Conservation (phyloP, 23 red algal species). For the Rhodosorus marinus region DNA sequence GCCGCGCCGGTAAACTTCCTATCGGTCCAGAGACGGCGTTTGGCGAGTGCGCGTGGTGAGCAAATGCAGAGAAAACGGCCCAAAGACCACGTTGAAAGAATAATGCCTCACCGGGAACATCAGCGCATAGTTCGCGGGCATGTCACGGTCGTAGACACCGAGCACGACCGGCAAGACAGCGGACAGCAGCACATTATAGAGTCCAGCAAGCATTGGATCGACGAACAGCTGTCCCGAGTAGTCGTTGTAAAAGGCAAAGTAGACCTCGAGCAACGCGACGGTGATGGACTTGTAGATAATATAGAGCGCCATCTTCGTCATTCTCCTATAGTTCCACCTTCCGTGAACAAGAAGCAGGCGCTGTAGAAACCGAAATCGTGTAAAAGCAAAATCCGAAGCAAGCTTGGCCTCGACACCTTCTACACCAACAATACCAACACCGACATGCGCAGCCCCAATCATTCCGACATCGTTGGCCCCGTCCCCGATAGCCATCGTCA, state of each 20-base stretch:
- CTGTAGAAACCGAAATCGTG: conserved; percentile 66
- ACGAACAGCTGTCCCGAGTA: conserved; percentile 67
- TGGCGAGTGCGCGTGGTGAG: too few species aligned
- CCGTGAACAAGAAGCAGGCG: conserved; percentile 91
- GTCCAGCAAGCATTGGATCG: conserved; percentile 65
- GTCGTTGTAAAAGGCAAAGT: conserved; percentile 35
- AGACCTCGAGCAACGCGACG: conserved; percentile 48
- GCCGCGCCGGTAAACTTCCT: conserved; percentile 61
- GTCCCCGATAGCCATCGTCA: conserved; percentile 92
- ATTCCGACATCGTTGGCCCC: conserved; percentile 99
- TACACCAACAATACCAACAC: conserved; percentile 72
- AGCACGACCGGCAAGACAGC: conserved; percentile 57
- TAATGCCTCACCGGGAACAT: conserved; percentile 57
- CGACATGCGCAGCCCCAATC: conserved; percentile 97
- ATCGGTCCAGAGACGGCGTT: too few species aligned
- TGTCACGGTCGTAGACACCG: conserved; percentile 75
- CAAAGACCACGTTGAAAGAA: too few species aligned
- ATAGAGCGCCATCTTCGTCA: conserved; percentile 50
- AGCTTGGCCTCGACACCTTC: conserved; percentile 83
- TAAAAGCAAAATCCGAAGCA: conserved; percentile 80
- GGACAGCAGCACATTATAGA: conserved; percentile 79
- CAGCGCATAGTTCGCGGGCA: conserved; percentile 53
- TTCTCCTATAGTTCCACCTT: conserved; percentile 81
- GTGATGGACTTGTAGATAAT: conserved; percentile 80
- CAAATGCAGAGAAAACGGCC: too few species aligned